Percentiles rank a stretch among this genome's conserved stretches.
These are phyloP conservation scores for Berberis thunbergii DNA, from an alignment of 164 flowering plant genomes.

Conservation along the genomic window DNA sequence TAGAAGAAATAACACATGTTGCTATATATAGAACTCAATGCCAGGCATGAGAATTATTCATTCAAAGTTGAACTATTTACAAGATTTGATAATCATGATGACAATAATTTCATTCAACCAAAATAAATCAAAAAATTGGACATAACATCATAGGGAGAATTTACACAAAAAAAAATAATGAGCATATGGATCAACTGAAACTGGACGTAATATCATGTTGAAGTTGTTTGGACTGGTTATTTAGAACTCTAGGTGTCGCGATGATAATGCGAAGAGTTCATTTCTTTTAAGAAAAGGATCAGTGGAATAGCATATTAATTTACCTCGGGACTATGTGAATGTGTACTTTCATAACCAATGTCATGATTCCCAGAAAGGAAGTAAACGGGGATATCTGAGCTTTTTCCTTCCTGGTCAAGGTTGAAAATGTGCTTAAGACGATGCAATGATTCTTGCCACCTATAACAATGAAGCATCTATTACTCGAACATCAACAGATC, in stretches of 20 bases:
- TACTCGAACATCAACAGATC: constrained; percentile 1
- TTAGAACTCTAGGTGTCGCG: not conserved
- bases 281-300: not conserved
- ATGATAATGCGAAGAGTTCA: not conserved
- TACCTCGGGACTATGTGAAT: constrained; percentile 55
- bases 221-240: no score
- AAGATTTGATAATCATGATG: no score
- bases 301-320: not conserved
- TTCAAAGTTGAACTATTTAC: no score
- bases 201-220: not conserved
- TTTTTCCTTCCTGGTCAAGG: constrained; percentile 28
- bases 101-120: no score
- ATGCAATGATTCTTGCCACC: constrained; percentile 82
- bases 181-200: not conserved
- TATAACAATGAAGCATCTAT: constrained; percentile 21
- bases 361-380: constrained; percentile 88
- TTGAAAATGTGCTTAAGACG: constrained; percentile 77
- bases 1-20: no score
- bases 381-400: constrained; percentile 30
- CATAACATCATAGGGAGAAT: no score
- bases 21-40: no score
- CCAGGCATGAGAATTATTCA: no score
- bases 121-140: no score
- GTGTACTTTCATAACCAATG: constrained; percentile 53
- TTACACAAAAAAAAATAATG: not conserved